Evolutionary conservation across 371 early-diverging fungal species (phyloP), one percentile per base, ranked within the genome.

Genomic region (Mortierella sp.): DNA sequence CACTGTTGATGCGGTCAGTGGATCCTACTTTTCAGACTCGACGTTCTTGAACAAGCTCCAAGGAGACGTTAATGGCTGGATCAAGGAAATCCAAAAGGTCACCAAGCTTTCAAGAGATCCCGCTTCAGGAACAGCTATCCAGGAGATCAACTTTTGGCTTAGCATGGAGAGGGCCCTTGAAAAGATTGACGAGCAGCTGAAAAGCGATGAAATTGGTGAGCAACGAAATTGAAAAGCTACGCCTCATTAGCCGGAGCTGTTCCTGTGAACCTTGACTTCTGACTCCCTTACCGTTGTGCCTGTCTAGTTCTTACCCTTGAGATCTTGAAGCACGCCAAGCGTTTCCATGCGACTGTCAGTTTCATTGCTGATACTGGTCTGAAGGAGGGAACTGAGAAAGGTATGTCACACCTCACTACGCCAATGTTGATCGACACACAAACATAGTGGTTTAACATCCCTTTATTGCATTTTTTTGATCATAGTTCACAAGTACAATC

Each of bases 71-170:
- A 98, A 98, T 69, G 91, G 92, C 8, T 99, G 99, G 99, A 95
- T 98, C 80, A 96, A 96, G 73, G 98, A 98, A 72, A 98, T 99
- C 68, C 97, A 98, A 77, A 97, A 96, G 74, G 97, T 99, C 14
- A 98, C 98, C 37, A 94, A 94, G 65, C 90, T 99, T 64, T 86
- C 90, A 28, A 88, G 98, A 55, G 99, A 99, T 72, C 96, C 97
- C 29, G 80, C 92, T 0, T 91, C 92, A 39, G 98, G 96, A 17
- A 91, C 95, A 3, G 97, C 98, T 17, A 90, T 92, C 54, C 98
- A 98, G 81, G 98, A 99, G 82, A 96, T 99, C 80, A 96, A 96
- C 81, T 99, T 98, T 78, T 99, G 99, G 99, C 80, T 96, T 39
- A 92, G 92, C 67, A 95, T 99, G 95, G 99, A 99, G 79, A 83